phyloP scores from a whole-genome alignment of 75 land plant species.

The Sequoiadendron giganteum region DNA sequence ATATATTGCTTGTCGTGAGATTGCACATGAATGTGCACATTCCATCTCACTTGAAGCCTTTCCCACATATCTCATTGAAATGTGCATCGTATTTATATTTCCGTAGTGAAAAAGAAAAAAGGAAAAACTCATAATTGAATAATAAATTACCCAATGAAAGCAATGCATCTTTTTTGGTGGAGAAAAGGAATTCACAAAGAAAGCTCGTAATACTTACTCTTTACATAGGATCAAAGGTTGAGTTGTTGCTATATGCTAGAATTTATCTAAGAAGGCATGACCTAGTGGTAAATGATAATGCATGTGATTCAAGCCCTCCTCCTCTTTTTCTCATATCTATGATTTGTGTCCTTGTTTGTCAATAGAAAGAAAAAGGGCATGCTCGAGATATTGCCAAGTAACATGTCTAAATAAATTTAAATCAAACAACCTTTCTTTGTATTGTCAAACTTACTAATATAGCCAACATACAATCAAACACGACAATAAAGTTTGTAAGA shows the following conservation, averaged over 20 bases:
- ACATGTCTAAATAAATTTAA: too few species aligned
- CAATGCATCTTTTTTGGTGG: too few species aligned
- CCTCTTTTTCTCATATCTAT: slow-evolving; percentile 45
- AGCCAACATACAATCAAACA: slow-evolving; percentile 67
- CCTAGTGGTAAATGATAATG: background rate
- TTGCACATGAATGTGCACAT: too few species aligned
- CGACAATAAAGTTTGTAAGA: slow-evolving; percentile 74
- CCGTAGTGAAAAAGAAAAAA: background rate
- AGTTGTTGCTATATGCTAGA: slow-evolving; percentile 22
- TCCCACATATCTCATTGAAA: too few species aligned
- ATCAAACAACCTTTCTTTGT: background rate
- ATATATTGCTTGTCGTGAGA: too few species aligned
- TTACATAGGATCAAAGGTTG: slow-evolving; percentile 18
- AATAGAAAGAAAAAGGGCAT: background rate
- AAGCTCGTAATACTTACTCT: slow-evolving; percentile 16
- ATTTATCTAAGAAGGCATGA: slow-evolving; percentile 11
- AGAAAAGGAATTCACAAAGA: background rate
- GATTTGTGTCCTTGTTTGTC: slow-evolving; percentile 48
- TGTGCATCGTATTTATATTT: too few species aligned
- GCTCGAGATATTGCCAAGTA: background rate
- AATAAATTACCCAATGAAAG: too few species aligned
- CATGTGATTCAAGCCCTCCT: slow-evolving; percentile 20
- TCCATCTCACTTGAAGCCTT: too few species aligned
- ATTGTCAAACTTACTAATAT: slow-evolving; percentile 60
- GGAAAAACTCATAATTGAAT: background rate